Percentiles rank a stretch among this genome's conserved stretches.
Conservation (phyloP, 2,329 filamentous ascomycete genomes). For the Magnaporthiopsis incrustans region DNA sequence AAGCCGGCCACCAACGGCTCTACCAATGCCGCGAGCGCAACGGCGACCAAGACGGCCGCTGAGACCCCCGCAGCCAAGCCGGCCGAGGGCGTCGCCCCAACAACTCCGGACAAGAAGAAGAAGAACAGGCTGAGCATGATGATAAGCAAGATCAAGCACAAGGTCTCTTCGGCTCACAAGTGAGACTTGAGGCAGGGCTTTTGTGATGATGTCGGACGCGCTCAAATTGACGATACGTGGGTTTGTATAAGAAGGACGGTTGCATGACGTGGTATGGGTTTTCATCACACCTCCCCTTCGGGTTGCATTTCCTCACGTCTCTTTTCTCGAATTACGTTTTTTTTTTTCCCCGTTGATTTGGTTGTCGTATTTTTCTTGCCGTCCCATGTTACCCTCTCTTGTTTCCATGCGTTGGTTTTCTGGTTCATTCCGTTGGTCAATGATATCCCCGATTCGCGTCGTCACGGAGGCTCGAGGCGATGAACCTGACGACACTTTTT, state of each 20-base stretch:
- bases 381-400: not conserved
- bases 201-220: slow-evolving; percentile 1
- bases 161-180: slow-evolving; percentile 20
- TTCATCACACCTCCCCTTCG: not conserved
- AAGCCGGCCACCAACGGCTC: slow-evolving; percentile 10
- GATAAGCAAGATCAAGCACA: slow-evolving; percentile 49
- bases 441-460: slow-evolving; percentile 3
- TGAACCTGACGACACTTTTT: not conserved
- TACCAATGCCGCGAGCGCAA: slow-evolving; percentile 2
- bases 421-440: not conserved
- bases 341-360: not conserved
- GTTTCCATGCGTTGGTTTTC: not conserved
- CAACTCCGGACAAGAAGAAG: slow-evolving; percentile 53
- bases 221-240: slow-evolving; percentile 4
- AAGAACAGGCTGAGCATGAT: slow-evolving; percentile 57
- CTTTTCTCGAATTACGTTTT: not conserved
- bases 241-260: slow-evolving; percentile 1
- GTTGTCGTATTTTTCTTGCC: not conserved
- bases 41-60: slow-evolving; percentile 6
- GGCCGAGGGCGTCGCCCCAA: slow-evolving; percentile 23
- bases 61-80: slow-evolving; percentile 15
- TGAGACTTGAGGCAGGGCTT: not conserved
- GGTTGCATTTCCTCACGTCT: not conserved
- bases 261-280: not conserved
- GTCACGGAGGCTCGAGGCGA: slow-evolving; percentile 1